Percentiles rank a stretch among this genome's conserved stretches.
Evolutionary conservation across 2,329 filamentous ascomycete genomes (phyloP).

Genomic region (Diaporthe vaccinii): DNA sequence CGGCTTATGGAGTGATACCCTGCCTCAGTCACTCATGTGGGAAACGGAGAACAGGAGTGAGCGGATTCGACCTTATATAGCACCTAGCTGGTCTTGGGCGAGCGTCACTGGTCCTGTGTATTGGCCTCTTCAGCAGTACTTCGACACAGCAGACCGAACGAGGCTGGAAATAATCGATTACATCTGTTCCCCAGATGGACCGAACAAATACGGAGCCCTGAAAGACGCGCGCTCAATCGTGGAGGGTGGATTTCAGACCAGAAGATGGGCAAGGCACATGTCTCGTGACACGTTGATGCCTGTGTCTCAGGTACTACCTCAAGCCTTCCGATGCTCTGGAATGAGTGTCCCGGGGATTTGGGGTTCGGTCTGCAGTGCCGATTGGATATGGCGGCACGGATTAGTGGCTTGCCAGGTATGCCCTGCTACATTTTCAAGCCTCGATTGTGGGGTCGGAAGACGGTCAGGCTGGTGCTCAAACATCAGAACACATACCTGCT

Average conservation of each 20-base stretch:
- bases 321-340: not conserved
- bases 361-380: not conserved
- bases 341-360: not conserved
- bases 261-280: not conserved
- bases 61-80: not conserved
- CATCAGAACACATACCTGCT: not conserved
- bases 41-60: not conserved
- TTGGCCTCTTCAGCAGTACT: not conserved
- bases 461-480: not conserved
- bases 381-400: not conserved
- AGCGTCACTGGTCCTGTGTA: not conserved
- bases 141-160: not conserved
- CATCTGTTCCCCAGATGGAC: not conserved
- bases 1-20: not conserved
- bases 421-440: not conserved
- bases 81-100: constrained; percentile 17
- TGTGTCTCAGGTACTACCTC: not conserved
- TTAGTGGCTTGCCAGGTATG: not conserved
- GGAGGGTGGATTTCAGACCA: not conserved
- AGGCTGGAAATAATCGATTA: not conserved
- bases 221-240: not conserved
- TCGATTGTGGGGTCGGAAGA: not conserved
- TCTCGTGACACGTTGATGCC: not conserved
- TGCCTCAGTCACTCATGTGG: not conserved
- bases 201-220: not conserved